Evolutionary conservation across 2,329 filamentous ascomycete species (phyloP).

Genomic region (Talaromyces sp.): DNA sequence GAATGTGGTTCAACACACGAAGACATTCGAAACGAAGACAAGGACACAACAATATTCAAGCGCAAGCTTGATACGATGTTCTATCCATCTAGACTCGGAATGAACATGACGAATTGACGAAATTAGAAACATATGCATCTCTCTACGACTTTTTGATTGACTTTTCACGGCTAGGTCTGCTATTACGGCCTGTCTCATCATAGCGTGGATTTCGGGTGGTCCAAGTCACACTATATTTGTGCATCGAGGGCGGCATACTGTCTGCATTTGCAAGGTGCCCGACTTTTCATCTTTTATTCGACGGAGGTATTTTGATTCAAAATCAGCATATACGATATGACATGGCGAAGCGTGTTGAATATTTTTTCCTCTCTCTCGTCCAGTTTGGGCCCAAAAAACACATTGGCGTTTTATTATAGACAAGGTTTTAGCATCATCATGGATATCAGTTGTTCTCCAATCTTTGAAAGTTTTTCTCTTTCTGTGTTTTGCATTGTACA

Average conservation of each 20-base stretch:
- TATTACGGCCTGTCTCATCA: background rate
- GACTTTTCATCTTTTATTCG: background rate
- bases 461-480: no score
- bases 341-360: background rate
- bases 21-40: background rate
- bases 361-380: background rate
- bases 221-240: constrained; percentile 5
- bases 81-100: background rate
- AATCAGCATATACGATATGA: constrained; percentile 2
- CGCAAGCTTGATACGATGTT: background rate
- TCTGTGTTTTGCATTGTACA: background rate
- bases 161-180: background rate
- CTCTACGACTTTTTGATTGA: background rate
- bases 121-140: constrained; percentile 6
- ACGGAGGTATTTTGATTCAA: constrained; percentile 8
- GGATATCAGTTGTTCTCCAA: background rate
- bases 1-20: background rate
- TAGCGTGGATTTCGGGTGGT: background rate
- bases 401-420: constrained; percentile 4
- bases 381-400: background rate
- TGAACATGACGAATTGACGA: constrained; percentile 14
- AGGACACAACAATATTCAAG: background rate
- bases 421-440: constrained; percentile 1
- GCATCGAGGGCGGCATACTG: constrained; percentile 5
- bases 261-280: constrained; percentile 13